Evolutionary conservation across 2,329 filamentous ascomycete genomes (phyloP), one percentile per base, ranked within the genome.

Genomic region (Teratosphaeria gauchensis): DNA sequence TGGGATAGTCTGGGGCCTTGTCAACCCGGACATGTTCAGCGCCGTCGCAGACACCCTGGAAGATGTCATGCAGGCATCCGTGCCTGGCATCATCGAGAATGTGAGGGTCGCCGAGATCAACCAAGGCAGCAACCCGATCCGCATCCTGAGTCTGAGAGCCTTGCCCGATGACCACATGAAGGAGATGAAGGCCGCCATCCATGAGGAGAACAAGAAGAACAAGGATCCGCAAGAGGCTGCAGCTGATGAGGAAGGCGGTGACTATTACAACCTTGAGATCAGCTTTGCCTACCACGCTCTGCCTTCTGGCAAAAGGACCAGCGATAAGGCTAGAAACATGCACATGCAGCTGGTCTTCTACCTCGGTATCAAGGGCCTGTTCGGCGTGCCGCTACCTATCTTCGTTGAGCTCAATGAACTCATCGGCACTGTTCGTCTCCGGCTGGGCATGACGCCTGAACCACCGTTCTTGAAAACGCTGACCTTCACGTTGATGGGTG

Each of bases 301-400:
- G 70, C 91, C 91, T 12, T 86, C 83, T 2, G 81, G 83, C 4
- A 78, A 79, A 59, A 83, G 86, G 54, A 81, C 90, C 14, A 87
- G 89, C 2, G 87, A 89, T 53, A 69, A 92, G 73, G 90, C 91
- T 5, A 84, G 88, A 65, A 97, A 96, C 71, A 96, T 96, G 90
- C 92, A 95, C 68, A 96, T 96, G 90, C 88, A 95, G 68, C 76
- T 97, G 14, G 84, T 96, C 8, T 97, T 99, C 72, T 97, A 96
- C 64, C 82, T 97, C 1, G 94, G 94, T 59, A 78, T 95, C 69
- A 90, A 89, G 69, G 92, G 92, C 0, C 79, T 96, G 4, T 94
- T 96, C 65, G 92, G 92, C 31, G 86, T 96, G 0, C 91, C 91
- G 0, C 79, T 96, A 21, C 91, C 90, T 0, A 88, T 95, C 54